Percentiles rank a stretch among this genome's conserved stretches.
Conservation (phyloP, 495 filamentous ascomycete genomes). For the Aspergillus coremiiformis region DNA sequence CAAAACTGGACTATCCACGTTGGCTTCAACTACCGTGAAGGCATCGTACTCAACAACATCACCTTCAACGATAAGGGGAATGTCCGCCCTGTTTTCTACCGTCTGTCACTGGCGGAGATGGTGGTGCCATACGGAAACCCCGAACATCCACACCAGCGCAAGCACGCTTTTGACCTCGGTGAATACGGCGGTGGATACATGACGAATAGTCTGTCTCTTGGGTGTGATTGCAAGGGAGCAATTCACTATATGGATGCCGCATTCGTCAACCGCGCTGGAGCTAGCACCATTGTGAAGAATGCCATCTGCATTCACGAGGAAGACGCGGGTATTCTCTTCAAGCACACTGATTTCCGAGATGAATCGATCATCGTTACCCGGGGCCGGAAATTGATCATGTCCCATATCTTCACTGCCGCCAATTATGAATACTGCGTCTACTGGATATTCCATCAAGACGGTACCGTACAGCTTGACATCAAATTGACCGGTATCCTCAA, state of each 20-base stretch:
- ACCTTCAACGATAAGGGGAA: constrained; percentile 83
- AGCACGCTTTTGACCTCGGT: constrained; percentile 90
- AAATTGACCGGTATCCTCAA: constrained; percentile 94
- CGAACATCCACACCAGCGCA: constrained; percentile 85
- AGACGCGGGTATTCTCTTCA: constrained; percentile 88
- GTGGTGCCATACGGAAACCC: constrained; percentile 94
- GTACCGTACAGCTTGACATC: constrained; percentile 88
- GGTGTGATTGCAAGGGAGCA: constrained; percentile 91
- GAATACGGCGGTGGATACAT: constrained; percentile 95
- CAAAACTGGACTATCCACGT: constrained; percentile 95
- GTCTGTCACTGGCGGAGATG: constrained; percentile 93
- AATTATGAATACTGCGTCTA: constrained; percentile 97
- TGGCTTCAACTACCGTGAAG: constrained; percentile 95
- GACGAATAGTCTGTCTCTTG: constrained; percentile 83
- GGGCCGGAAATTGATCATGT: constrained; percentile 79
- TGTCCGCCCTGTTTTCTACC: constrained; percentile 76
- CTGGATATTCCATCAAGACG: constrained; percentile 93
- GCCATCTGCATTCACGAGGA: constrained; percentile 97
- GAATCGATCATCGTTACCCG: constrained; percentile 80
- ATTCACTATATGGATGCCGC: constrained; percentile 87
- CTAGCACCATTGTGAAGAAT: constrained; percentile 76
- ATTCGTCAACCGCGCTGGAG: constrained; percentile 77
- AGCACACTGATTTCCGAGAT: constrained; percentile 94
- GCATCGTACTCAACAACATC: constrained; percentile 85
- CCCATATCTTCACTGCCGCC: constrained; percentile 90